Evolutionary conservation across 2,329 filamentous ascomycete species (phyloP).

Genomic region (Neofusicoccum sp.): DNA sequence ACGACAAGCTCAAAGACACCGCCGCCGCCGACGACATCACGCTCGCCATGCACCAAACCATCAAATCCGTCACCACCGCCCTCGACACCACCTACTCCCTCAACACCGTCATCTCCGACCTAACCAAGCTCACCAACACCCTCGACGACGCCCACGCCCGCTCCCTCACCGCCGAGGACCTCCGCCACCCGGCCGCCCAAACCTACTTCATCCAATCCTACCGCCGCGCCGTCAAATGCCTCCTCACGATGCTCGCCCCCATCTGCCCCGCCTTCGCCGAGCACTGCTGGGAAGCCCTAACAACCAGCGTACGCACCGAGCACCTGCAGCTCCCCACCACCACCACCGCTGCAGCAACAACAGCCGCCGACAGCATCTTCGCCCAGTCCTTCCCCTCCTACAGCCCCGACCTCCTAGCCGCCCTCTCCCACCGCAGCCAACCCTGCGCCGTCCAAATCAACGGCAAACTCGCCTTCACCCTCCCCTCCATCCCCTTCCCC

Average conservation of each 20-base stretch:
- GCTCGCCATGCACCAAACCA: constrained; percentile 65
- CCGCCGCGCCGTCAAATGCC: constrained; percentile 36
- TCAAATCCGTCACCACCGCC: constrained; percentile 64
- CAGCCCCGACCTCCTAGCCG: constrained; percentile 48
- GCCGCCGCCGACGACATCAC: constrained; percentile 52
- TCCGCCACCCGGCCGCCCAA: constrained; percentile 38
- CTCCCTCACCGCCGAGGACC: constrained; percentile 39
- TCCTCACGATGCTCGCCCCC: constrained; percentile 73
- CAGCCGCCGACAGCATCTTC: constrained; percentile 41
- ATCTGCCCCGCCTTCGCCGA: constrained; percentile 78
- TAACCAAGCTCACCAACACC: constrained; percentile 77
- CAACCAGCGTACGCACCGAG: constrained; percentile 29
- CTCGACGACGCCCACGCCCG: constrained; percentile 29
- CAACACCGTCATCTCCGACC: constrained; percentile 79
- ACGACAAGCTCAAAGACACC: constrained; percentile 28
- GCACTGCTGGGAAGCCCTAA: constrained; percentile 70
- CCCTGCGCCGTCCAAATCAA: constrained; percentile 73
- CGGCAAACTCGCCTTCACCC: constrained; percentile 68
- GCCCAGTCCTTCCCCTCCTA: constrained; percentile 56
- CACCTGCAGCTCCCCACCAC: constrained; percentile 8
- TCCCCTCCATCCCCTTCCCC: constrained; percentile 35
- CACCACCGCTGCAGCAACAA: too few relatives aligned
- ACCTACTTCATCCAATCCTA: constrained; percentile 51
- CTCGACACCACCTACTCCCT: constrained; percentile 71
- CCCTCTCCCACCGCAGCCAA: constrained; percentile 52